These are phyloP conservation scores for Terfezia claveryi DNA, from an alignment of 495 filamentous ascomycete genomes.

Conservation along the genomic window DNA sequence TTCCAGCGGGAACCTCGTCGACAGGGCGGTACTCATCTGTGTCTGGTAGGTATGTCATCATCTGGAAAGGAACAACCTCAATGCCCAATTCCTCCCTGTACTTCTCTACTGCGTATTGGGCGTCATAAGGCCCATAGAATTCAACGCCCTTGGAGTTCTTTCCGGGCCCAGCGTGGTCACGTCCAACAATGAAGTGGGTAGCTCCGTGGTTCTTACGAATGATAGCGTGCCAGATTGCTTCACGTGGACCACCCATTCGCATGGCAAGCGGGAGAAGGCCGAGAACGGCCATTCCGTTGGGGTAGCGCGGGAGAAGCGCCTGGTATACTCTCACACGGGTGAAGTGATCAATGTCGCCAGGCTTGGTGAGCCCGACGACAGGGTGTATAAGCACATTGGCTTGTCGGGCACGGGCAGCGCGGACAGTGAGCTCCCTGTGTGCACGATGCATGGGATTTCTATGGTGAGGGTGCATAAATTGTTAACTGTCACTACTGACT, in stretches of 20 bases:
- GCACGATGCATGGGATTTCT: slow-evolving; percentile 97
- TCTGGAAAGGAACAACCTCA: slow-evolving; percentile 96
- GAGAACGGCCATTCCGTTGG: slow-evolving; percentile 96
- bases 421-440: slow-evolving; percentile 90
- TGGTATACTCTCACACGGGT: slow-evolving; percentile 96
- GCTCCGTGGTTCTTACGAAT: slow-evolving; percentile 99
- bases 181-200: slow-evolving; percentile 97
- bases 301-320: slow-evolving; percentile 88
- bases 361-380: slow-evolving; percentile 94
- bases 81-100: slow-evolving; percentile 92
- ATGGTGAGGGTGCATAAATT: no score
- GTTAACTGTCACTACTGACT: slow-evolving; percentile 1
- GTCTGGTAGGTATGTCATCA: slow-evolving; percentile 96
- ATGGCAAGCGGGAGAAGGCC: slow-evolving; percentile 90
- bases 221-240: slow-evolving; percentile 99
- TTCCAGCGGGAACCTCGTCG: slow-evolving; percentile 63
- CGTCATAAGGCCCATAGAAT: slow-evolving; percentile 96
- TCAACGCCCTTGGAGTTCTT: slow-evolving; percentile 91
- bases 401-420: slow-evolving; percentile 80
- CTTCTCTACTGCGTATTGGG: slow-evolving; percentile 93
- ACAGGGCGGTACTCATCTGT: slow-evolving; percentile 86
- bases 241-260: slow-evolving; percentile 96
- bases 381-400: slow-evolving; percentile 98
- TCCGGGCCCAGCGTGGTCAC: slow-evolving; percentile 91
- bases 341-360: slow-evolving; percentile 98